Percentiles rank a stretch among this genome's conserved stretches.
These are phyloP conservation scores for Gonium pectorale DNA, from an alignment of 139 green algal genomes.

Conservation along the genomic window DNA sequence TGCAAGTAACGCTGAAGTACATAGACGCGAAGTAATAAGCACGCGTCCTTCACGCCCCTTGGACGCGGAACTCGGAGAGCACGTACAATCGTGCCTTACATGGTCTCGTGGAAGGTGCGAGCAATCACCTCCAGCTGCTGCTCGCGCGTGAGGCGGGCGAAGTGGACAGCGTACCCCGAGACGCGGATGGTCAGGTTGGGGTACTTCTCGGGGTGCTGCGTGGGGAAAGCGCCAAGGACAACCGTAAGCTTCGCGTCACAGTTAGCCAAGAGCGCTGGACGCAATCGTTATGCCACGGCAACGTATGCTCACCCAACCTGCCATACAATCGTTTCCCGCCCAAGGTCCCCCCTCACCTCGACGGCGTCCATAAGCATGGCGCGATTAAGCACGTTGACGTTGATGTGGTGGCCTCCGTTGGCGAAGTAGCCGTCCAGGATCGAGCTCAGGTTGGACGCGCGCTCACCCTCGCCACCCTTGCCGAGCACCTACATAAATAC, in stretches of 20 bases:
- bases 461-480: conserved; percentile 46
- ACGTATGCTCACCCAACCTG: no score
- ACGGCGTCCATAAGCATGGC: conserved; percentile 80
- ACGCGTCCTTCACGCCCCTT: not conserved
- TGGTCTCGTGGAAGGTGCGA: conserved; percentile 73
- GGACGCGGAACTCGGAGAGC: not conserved
- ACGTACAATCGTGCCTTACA: conserved; percentile 31
- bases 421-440: conserved; percentile 83
- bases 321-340: no score
- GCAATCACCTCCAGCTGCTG: conserved; percentile 79
- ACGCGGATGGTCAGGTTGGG: conserved; percentile 85
- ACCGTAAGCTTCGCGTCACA: no score
- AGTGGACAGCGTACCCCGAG: conserved; percentile 83
- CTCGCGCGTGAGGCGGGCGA: conserved; percentile 75
- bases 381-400: conserved; percentile 78
- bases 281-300: no score
- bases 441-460: conserved; percentile 68
- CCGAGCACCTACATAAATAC: conserved; percentile 53
- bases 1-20: not conserved
- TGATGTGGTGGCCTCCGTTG: conserved; percentile 79
- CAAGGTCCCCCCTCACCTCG: conserved; percentile 38
- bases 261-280: no score
- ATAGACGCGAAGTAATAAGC: not conserved
- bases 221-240: not conserved
- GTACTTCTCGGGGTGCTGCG: conserved; percentile 63